Percentiles rank a stretch among this genome's conserved stretches.
phyloP scores from a whole-genome alignment of 2,329 filamentous ascomycete genomes.

The Triangularia setosa region DNA sequence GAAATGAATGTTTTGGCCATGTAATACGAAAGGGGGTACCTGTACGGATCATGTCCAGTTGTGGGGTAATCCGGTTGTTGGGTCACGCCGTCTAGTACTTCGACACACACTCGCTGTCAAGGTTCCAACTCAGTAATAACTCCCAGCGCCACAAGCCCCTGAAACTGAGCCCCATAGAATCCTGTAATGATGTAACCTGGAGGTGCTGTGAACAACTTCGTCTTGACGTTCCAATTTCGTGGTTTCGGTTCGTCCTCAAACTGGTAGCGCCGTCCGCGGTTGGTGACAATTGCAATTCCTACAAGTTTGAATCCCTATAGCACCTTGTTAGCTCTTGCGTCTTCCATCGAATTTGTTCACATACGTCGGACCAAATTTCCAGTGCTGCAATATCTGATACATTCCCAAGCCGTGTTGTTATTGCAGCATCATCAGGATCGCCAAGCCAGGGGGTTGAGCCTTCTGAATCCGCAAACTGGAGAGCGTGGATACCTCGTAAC shows the following conservation, averaged over 20 bases:
- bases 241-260: too few relatives aligned
- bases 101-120: neutral
- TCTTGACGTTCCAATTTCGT: neutral
- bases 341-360: neutral
- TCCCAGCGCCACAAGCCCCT: neutral
- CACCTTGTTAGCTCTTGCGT: neutral
- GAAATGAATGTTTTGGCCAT: too few relatives aligned
- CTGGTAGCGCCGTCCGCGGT: too few relatives aligned
- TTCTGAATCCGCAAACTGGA: neutral
- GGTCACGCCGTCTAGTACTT: too few relatives aligned
- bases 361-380: neutral
- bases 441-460: neutral
- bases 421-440: neutral
- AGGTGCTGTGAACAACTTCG: neutral
- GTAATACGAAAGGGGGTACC: too few relatives aligned
- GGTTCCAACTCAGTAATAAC: neutral
- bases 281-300: neutral
- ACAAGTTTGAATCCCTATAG: neutral
- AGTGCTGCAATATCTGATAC: neutral
- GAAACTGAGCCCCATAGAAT: neutral
- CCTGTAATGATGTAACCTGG: neutral
- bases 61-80: too few relatives aligned
- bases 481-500: neutral
- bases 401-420: neutral
- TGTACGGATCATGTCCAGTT: too few relatives aligned